Evolutionary conservation across 495 filamentous ascomycete genomes (phyloP).

Genomic region (Aspergillus sclerotiicarbonarius): DNA sequence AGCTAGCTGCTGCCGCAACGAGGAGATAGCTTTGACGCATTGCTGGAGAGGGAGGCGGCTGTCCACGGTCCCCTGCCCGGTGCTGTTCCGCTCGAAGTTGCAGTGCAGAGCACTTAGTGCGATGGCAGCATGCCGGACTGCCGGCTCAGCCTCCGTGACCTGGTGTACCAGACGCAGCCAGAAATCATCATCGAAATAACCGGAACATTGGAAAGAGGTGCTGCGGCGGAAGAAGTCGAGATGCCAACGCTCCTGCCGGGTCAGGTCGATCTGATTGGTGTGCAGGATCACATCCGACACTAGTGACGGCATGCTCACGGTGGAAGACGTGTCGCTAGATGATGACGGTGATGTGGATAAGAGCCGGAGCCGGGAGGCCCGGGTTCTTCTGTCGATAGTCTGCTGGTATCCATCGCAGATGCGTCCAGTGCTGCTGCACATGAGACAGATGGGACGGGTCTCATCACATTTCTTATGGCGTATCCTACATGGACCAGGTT

Average conservation of each 20-base stretch:
- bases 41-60: slow-evolving; percentile 37
- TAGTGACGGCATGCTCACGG: neutral
- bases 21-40: slow-evolving; percentile 45
- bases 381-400: neutral
- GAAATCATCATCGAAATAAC: slow-evolving; percentile 44
- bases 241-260: slow-evolving; percentile 14
- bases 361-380: neutral
- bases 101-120: slow-evolving; percentile 45
- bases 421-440: neutral
- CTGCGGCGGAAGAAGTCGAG: slow-evolving; percentile 18
- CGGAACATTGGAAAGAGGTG: slow-evolving; percentile 43
- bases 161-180: slow-evolving; percentile 53
- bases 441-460: neutral
- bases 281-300: neutral
- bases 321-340: neutral
- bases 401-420: neutral
- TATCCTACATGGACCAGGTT: neutral
- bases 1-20: slow-evolving; percentile 12
- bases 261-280: slow-evolving; percentile 16
- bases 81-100: slow-evolving; percentile 2
- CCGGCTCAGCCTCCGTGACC: slow-evolving; percentile 47
- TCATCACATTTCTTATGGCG: neutral
- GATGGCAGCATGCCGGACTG: slow-evolving; percentile 49
- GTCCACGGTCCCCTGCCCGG: neutral
- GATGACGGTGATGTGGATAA: neutral